Conservation (phyloP, 2,329 filamentous ascomycete genomes). For the Fusarium sp. region DNA sequence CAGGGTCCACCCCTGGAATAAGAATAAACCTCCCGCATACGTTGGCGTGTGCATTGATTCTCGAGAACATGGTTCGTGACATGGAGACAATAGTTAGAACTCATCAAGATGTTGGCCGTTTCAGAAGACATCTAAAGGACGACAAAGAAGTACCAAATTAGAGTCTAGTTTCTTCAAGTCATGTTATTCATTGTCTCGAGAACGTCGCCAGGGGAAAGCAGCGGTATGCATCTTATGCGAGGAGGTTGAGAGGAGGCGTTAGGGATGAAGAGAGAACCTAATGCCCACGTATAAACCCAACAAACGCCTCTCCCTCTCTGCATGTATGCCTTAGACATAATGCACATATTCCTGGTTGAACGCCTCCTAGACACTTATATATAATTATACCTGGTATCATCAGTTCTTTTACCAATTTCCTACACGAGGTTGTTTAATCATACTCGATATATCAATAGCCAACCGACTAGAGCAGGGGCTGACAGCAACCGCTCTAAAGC, state of each 20-base stretch:
- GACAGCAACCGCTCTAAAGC: slow-evolving; percentile 26
- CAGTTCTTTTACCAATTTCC: slow-evolving; percentile 2
- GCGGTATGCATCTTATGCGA: slow-evolving; percentile 36
- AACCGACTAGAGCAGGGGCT: slow-evolving; percentile 20
- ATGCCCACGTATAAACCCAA: slow-evolving; percentile 29
- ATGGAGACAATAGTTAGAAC: slow-evolving; percentile 5
- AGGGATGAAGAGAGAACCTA: slow-evolving; percentile 20
- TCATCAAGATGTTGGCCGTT: slow-evolving; percentile 15
- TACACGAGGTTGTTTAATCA: slow-evolving; percentile 6
- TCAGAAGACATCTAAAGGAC: slow-evolving; percentile 1
- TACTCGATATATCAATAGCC: slow-evolving; percentile 9
- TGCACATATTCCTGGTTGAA: not conserved
- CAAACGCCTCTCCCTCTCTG: slow-evolving; percentile 2
- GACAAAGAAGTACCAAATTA: not conserved
- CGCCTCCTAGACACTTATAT: not conserved
- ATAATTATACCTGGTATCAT: not conserved
- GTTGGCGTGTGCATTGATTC: slow-evolving; percentile 31
- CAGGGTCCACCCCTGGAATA: slow-evolving; percentile 39
- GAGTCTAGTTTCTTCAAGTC: not conserved
- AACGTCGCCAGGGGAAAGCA: slow-evolving; percentile 15
- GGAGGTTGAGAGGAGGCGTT: slow-evolving; percentile 26
- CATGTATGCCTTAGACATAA: slow-evolving; percentile 6
- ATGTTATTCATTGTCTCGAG: slow-evolving; percentile 18
- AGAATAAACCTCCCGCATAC: slow-evolving; percentile 18
- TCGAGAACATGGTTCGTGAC: not conserved